Base-by-base conservation (phyloP, 257 asterid genomes). In the Coffea canephora region DNA sequence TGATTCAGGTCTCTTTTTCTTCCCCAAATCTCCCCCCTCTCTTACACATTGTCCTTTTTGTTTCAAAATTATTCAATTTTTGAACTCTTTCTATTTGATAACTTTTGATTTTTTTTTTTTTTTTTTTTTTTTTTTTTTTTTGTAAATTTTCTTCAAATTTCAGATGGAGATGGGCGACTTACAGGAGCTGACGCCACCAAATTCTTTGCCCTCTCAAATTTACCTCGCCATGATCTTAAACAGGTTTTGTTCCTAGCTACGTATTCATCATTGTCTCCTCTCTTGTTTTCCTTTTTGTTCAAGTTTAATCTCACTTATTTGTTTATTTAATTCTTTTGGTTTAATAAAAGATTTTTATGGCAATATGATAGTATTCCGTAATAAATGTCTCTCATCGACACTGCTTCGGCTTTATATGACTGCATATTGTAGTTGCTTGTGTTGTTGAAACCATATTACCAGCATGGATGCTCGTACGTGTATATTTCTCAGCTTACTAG, bases 101-200 rank as follows among this genome's bases (percentile, higher is more conserved):
- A 18, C 7, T 65, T 64, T 8, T 27, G 15, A 9, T 9, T 10
- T 23, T 8, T 54, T 4, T n/a, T 10, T 23, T 8, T 54, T 4
- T n/a, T n/a, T n/a, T n/a, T n/a, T n/a, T n/a, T n/a, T n/a, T n/a
- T n/a, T n/a, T n/a, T n/a, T n/a, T n/a, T 10, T 23, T 8, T 54
- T 4, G 43, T 39, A 39, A 39, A 39, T 46, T 6, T 23, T 18
- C 11, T 72, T 23, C 1, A 27, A 74, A 62, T 71, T 81, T 77
- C 82, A 96, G 99, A 94, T 81, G 98, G 96, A 69, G 99, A 94
- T 89, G 98, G 96, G 21, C 96, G 99, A 54, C 83, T 94, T 27
- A 87, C 91, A 4, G 98, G 99, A 36, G 84, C 61, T 39, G 99
- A 96, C 85, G 99, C 99, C 65, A 92, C 79, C 69, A 96, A 96